These are phyloP conservation scores for Jackrogersella minutella DNA, from an alignment of 495 filamentous ascomycete genomes.

Conservation along the genomic window DNA sequence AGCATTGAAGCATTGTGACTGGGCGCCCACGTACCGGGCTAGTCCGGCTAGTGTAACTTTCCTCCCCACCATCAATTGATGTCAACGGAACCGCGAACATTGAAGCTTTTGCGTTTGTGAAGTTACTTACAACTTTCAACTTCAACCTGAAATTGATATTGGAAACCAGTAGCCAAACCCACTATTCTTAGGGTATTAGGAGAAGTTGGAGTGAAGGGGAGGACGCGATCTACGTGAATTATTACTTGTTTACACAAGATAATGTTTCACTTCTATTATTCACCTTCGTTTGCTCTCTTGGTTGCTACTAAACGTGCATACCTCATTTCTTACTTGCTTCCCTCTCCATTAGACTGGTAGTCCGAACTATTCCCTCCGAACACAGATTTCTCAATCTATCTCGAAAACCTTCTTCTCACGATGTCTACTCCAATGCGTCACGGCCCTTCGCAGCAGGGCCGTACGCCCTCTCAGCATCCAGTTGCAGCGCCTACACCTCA, in stretches of 20 bases:
- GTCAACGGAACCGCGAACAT: not conserved
- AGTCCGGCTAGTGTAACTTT: too few relatives aligned
- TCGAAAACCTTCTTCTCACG: not conserved
- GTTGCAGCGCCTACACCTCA: conserved; percentile 61
- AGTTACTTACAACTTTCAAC: not conserved
- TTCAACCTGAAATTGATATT: not conserved
- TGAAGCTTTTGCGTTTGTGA: not conserved
- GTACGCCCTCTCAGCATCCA: conserved; percentile 56
- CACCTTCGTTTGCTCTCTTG: conserved; percentile 11
- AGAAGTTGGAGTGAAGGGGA: not conserved
- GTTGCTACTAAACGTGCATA: not conserved
- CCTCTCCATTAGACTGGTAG: not conserved
- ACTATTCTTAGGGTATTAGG: not conserved
- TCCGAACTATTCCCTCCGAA: too few relatives aligned
- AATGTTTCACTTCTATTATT: not conserved
- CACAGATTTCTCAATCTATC: not conserved
- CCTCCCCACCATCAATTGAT: not conserved
- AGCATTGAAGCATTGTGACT: too few relatives aligned
- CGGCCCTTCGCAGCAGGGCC: conserved; percentile 58
- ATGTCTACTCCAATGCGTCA: conserved; percentile 64
- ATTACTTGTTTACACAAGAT: too few relatives aligned
- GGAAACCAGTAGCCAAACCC: not conserved
- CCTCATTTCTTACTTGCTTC: not conserved
- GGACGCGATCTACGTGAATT: not conserved
- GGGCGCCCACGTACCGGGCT: too few relatives aligned